A percentile compares a stretch with the other conserved stretches of the same genome.
These are phyloP conservation scores for Heterobasidion parviporum DNA, from an alignment of 1,284 basidiomycete species.

Conservation along the genomic window DNA sequence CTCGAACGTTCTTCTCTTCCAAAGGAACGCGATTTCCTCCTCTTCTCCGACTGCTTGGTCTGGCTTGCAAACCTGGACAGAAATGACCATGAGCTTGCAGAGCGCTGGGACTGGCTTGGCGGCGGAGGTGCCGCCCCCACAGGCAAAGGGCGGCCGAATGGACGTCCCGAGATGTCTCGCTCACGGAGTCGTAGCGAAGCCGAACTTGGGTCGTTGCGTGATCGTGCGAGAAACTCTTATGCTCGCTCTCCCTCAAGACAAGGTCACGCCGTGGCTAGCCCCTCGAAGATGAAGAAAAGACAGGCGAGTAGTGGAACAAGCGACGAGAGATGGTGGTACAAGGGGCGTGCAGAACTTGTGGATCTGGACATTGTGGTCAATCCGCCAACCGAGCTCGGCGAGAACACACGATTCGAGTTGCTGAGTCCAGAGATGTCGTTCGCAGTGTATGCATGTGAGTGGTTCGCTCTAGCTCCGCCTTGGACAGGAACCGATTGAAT, in stretches of 20 bases:
- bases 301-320: slow-evolving; percentile 28
- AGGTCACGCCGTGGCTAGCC: slow-evolving; percentile 7
- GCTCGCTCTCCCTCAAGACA: slow-evolving; percentile 2
- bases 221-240: background rate
- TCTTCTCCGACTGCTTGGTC: slow-evolving; percentile 76
- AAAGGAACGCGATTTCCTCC: slow-evolving; percentile 61
- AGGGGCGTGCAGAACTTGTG: slow-evolving; percentile 59
- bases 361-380: slow-evolving; percentile 70
- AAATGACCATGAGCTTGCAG: slow-evolving; percentile 16
- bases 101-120: slow-evolving; percentile 17
- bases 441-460: slow-evolving; percentile 61
- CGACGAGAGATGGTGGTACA: slow-evolving; percentile 63
- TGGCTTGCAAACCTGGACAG: slow-evolving; percentile 59
- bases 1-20: slow-evolving; percentile 41
- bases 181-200: slow-evolving; percentile 56
- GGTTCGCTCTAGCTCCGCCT: background rate
- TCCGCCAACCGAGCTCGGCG: slow-evolving; percentile 34
- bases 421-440: slow-evolving; percentile 74
- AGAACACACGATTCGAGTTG: slow-evolving; percentile 59
- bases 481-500: too few relatives aligned
- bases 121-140: background rate
- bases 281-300: slow-evolving; percentile 29
- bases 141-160: slow-evolving; percentile 9
- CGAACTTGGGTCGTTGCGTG: slow-evolving; percentile 28
- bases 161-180: slow-evolving; percentile 31